phyloP scores from a whole-genome alignment of 73 alveolate genomes.

The Durusdinium trenchii region DNA sequence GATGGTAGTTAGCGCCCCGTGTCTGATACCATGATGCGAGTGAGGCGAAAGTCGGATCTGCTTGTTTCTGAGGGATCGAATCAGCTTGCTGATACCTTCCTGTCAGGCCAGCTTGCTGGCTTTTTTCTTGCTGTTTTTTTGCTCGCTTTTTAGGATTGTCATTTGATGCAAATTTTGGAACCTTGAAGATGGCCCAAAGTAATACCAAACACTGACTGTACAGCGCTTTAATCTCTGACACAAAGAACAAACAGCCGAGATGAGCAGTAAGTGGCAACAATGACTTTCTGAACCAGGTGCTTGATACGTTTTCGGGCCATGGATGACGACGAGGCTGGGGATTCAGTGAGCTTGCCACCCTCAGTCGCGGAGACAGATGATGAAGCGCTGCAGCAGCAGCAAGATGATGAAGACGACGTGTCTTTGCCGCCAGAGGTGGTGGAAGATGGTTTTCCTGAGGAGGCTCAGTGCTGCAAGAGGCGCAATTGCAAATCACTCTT shows the following conservation, averaged over 20 bases:
- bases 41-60: too few relatives aligned
- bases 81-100: too few relatives aligned
- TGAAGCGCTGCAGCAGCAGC: not conserved
- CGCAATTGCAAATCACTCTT: not conserved
- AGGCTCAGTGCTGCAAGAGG: not conserved
- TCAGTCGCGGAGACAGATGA: not conserved
- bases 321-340: not conserved
- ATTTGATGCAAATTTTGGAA: not conserved
- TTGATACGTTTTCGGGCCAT: not conserved
- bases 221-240: not conserved
- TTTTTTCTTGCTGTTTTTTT: not conserved
- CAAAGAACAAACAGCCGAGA: not conserved
- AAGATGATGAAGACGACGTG: not conserved
- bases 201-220: not conserved
- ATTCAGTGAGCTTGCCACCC: not conserved
- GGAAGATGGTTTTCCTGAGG: not conserved
- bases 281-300: not conserved
- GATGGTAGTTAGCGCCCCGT: too few relatives aligned
- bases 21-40: too few relatives aligned
- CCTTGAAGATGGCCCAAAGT: not conserved
- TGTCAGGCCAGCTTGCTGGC: conserved; percentile 1
- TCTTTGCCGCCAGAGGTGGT: not conserved
- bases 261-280: not conserved
- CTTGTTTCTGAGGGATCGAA: too few relatives aligned
- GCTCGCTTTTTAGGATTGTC: not conserved